A percentile compares a stretch with the other conserved stretches of the same genome.
Conservation (phyloP, 345 rosid genomes). For the Pugionium dolabratum region DNA sequence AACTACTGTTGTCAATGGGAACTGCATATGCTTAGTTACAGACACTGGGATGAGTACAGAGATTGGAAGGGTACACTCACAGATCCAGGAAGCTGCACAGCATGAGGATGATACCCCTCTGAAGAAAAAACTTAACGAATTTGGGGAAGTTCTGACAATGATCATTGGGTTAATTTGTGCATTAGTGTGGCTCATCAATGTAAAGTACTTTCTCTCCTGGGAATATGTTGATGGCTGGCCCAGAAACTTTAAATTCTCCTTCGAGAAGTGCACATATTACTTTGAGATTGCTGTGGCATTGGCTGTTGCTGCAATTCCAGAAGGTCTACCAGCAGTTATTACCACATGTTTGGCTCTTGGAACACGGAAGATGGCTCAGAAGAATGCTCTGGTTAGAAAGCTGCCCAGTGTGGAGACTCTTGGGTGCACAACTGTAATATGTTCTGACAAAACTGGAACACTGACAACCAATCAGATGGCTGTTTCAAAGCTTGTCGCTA, state of each 20-base stretch:
- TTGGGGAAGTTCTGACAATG: slow-evolving; percentile 77
- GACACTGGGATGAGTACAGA: slow-evolving; percentile 83
- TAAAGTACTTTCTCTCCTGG: slow-evolving; percentile 90
- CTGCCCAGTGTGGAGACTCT: slow-evolving; percentile 95
- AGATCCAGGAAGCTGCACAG: slow-evolving; percentile 88
- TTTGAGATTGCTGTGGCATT: slow-evolving; percentile 96
- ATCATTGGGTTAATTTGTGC: slow-evolving; percentile 82
- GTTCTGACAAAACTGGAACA: slow-evolving; percentile 95
- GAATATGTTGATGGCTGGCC: slow-evolving; percentile 94
- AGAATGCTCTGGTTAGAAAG: slow-evolving; percentile 91
- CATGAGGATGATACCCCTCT: slow-evolving; percentile 87
- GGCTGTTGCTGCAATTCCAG: slow-evolving; percentile 98
- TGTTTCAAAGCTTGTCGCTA: slow-evolving; percentile 77
- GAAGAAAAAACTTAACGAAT: slow-evolving; percentile 90
- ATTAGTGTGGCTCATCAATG: slow-evolving; percentile 90
- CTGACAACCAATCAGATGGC: slow-evolving; percentile 95
- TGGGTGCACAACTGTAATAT: slow-evolving; percentile 91
- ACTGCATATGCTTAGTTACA: slow-evolving; percentile 74
- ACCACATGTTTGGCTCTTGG: slow-evolving; percentile 96
- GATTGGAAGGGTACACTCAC: slow-evolving; percentile 90
- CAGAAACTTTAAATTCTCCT: slow-evolving; percentile 78
- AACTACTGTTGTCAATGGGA: slow-evolving; percentile 86
- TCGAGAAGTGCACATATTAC: slow-evolving; percentile 97
- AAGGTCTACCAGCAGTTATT: slow-evolving; percentile 95
- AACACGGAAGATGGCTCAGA: slow-evolving; percentile 96